Conservation (phyloP, 345 rosid genomes). For the Gossypium ekmanianum region DNA sequence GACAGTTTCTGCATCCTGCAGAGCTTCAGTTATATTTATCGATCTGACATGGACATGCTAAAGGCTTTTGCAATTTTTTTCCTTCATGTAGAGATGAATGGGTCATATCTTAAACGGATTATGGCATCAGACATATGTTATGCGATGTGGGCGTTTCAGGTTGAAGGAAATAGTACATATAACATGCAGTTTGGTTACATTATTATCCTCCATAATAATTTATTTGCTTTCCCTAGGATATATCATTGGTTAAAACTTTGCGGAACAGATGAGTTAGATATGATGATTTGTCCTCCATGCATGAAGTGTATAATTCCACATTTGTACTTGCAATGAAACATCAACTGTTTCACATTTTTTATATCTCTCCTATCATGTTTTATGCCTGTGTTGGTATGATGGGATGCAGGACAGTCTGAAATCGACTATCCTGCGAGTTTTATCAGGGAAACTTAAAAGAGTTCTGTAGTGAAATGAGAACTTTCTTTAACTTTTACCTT, state of each 20-base stretch:
- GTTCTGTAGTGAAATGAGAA: neutral
- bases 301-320: neutral
- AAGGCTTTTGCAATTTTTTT: neutral
- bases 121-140: neutral
- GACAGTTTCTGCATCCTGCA: neutral
- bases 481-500: neutral
- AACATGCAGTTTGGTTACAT: neutral
- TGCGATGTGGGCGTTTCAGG: neutral
- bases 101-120: conserved; percentile 1
- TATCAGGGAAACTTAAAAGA: neutral
- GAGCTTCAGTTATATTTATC: neutral
- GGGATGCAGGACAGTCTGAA: neutral
- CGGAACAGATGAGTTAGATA: neutral
- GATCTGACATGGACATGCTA: conserved; percentile 1
- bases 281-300: neutral
- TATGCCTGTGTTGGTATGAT: neutral
- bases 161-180: neutral
- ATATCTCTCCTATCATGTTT: neutral
- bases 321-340: neutral
- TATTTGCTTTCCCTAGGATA: neutral
- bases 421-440: neutral
- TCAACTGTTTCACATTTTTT: neutral
- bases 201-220: neutral
- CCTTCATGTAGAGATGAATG: conserved; percentile 3
- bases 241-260: neutral